Conservation (phyloP, 345 rosid species). For the Arabis alpina region DNA sequence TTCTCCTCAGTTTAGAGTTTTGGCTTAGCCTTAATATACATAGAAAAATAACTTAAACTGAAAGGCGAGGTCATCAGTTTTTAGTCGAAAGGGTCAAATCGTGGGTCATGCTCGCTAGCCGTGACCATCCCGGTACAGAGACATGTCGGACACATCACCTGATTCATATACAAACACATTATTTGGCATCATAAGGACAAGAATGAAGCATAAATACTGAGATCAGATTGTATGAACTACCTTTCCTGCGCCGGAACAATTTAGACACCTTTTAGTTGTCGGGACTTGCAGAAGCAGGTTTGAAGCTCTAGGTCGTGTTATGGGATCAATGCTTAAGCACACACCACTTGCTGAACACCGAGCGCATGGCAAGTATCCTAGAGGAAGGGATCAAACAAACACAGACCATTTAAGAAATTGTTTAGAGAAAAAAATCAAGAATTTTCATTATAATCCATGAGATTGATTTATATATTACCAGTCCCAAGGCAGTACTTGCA, state of each 20-base stretch:
- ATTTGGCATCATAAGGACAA: constrained; percentile 19
- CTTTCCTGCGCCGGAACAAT: constrained; percentile 97
- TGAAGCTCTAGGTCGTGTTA: constrained; percentile 53
- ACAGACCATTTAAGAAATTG: constrained; percentile 6
- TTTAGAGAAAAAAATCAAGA: not conserved
- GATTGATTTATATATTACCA: constrained; percentile 50
- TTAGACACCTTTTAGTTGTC: constrained; percentile 65
- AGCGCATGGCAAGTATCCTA: constrained; percentile 96
- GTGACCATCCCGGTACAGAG: constrained; percentile 83
- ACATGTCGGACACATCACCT: constrained; percentile 97
- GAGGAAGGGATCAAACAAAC: constrained; percentile 13
- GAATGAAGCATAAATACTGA: constrained; percentile 7
- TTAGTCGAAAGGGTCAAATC: constrained; percentile 78
- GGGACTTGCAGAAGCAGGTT: constrained; percentile 60
- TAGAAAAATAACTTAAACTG: not conserved
- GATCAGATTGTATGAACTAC: constrained; percentile 42
- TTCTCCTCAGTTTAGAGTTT: constrained; percentile 27
- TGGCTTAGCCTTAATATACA: constrained; percentile 24
- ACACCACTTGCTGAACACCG: constrained; percentile 85
- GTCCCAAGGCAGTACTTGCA: constrained; percentile 95
- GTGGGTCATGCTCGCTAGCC: constrained; percentile 83
- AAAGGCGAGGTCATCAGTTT: not conserved
- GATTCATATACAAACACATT: constrained; percentile 24
- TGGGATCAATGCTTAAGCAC: constrained; percentile 64
- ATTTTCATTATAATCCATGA: constrained; percentile 9